Evolutionary conservation across 306 rosid species (phyloP).

Genomic region (Cicer judaicum): DNA sequence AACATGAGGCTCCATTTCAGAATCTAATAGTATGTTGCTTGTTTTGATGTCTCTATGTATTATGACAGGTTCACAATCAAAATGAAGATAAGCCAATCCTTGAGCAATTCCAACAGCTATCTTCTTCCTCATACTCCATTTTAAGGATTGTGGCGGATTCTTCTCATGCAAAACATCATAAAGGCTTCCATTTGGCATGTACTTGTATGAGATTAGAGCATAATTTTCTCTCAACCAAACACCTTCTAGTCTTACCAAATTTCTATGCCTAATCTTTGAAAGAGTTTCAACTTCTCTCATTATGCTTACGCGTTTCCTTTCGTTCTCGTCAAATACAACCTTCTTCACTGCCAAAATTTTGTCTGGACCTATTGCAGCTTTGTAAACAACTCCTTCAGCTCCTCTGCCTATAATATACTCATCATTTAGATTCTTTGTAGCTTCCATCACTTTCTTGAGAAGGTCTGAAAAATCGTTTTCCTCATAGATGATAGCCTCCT

Average conservation of each 20-base stretch:
- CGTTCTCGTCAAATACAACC: slow-evolving; percentile 53
- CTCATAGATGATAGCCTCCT: slow-evolving; percentile 37
- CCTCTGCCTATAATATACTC: slow-evolving; percentile 72
- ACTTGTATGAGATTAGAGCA: slow-evolving; percentile 65
- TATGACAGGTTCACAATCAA: slow-evolving; percentile 74
- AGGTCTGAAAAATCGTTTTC: slow-evolving; percentile 49
- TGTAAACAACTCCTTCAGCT: slow-evolving; percentile 79
- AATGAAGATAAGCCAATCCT: slow-evolving; percentile 76
- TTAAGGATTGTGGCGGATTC: slow-evolving; percentile 52
- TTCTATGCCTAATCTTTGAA: slow-evolving; percentile 71
- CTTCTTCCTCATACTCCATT: slow-evolving; percentile 66
- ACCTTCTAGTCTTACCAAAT: slow-evolving; percentile 65
- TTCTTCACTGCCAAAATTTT: slow-evolving; percentile 67
- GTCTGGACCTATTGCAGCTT: slow-evolving; percentile 57
- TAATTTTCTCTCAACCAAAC: slow-evolving; percentile 63
- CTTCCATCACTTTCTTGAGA: slow-evolving; percentile 59
- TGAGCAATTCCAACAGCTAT: slow-evolving; percentile 78
- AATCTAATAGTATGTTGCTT: slow-evolving; percentile 73
- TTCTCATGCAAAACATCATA: slow-evolving; percentile 69
- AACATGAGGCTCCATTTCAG: slow-evolving; percentile 79
- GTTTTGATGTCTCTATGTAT: slow-evolving; percentile 86
- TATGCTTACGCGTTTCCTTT: slow-evolving; percentile 56
- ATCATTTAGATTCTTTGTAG: slow-evolving; percentile 63
- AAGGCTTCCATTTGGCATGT: slow-evolving; percentile 87
- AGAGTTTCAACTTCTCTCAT: slow-evolving; percentile 66